A percentile compares a stretch with the other conserved stretches of the same genome.
These are phyloP conservation scores for Candida glucosophila DNA, from an alignment of 1,139 yeast species.

Conservation along the genomic window DNA sequence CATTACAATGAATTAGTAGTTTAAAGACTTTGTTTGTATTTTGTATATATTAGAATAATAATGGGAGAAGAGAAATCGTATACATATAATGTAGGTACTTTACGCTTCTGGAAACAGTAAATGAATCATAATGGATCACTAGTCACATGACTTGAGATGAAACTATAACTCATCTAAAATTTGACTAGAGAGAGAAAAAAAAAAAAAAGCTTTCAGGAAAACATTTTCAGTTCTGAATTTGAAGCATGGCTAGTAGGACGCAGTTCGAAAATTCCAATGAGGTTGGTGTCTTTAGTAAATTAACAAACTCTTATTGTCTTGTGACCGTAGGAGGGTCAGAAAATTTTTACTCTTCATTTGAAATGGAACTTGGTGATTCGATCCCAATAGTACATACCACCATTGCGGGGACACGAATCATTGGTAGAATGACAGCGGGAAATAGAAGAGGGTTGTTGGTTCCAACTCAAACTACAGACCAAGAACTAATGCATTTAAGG, in stretches of 20 bases:
- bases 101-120: too few species aligned
- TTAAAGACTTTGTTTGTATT: too few species aligned
- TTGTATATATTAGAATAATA: too few species aligned
- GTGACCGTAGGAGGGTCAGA: conserved; percentile 98
- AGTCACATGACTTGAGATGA: too few species aligned
- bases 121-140: too few species aligned
- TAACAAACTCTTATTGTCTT: conserved; percentile 92
- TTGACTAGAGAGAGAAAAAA: neutral
- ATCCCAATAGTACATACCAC: conserved; percentile 96
- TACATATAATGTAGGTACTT: too few species aligned
- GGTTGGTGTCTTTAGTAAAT: conserved; percentile 94
- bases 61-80: too few species aligned
- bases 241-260: conserved; percentile 40
- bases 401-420: conserved; percentile 95
- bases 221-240: too few species aligned
- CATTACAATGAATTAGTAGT: too few species aligned
- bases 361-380: conserved; percentile 94
- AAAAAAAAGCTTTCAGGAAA: too few species aligned
- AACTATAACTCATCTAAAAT: conserved; percentile 3
- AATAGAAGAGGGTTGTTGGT: conserved; percentile 95
- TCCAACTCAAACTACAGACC: conserved; percentile 98
- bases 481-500: conserved; percentile 94
- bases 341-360: conserved; percentile 95
- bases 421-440: conserved; percentile 98
- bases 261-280: conserved; percentile 96